Percentiles rank a stretch among this genome's conserved stretches.
Evolutionary conservation across 345 rosid species (phyloP).

Genomic region (Trapa bicornis): DNA sequence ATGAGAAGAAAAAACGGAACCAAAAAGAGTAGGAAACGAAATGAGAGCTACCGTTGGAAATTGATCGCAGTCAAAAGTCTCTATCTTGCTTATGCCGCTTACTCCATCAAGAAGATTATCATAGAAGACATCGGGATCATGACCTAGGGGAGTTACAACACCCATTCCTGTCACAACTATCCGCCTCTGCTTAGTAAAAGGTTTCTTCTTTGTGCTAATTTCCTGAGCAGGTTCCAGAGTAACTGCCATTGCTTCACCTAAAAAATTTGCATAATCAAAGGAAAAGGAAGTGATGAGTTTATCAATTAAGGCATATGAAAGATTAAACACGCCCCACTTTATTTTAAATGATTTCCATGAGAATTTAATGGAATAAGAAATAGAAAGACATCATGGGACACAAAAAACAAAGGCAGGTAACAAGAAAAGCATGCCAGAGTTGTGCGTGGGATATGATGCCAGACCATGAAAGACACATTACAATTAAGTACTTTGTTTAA

Average conservation of each 20-base stretch:
- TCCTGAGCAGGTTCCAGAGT: conserved; percentile 33
- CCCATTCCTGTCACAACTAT: conserved; percentile 57
- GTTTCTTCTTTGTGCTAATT: conserved; percentile 23
- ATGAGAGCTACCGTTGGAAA: conserved; percentile 30
- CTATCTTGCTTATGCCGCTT: conserved; percentile 42
- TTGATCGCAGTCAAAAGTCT: conserved; percentile 40
- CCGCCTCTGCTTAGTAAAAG: conserved; percentile 25
- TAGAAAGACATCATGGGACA: background rate
- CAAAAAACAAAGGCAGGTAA: background rate
- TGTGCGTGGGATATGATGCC: background rate
- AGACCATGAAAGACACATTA: background rate
- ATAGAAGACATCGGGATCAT: conserved; percentile 34
- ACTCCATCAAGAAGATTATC: conserved; percentile 39
- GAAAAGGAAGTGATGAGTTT: background rate
- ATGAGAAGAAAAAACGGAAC: background rate
- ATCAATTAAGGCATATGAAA: background rate
- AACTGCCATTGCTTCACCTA: conserved; percentile 27
- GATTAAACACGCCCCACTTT: background rate
- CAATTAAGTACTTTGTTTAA: background rate
- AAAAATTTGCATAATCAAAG: conserved; percentile 2
- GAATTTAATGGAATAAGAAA: background rate
- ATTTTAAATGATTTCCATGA: background rate
- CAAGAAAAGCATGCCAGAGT: background rate
- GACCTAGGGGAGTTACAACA: conserved; percentile 39
- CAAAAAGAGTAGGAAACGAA: background rate